Base-by-base conservation (phyloP, 805 yeast species). In the Kodamaea kaohsiungensis region DNA sequence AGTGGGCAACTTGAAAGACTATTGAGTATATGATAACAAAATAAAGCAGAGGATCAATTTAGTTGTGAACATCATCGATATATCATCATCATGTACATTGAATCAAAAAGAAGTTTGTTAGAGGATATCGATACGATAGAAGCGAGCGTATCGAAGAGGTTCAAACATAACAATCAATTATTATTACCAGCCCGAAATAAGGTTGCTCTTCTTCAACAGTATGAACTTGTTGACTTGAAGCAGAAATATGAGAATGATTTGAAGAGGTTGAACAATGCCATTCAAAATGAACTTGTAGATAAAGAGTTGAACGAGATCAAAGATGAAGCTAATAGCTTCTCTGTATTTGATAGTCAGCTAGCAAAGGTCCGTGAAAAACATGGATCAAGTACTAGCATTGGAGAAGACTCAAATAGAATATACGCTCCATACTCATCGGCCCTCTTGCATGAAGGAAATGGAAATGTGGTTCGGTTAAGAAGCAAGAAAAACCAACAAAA, bases 51-150 rank as follows among this genome's bases (percentile, higher is more conserved):
- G n/a, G n/a, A n/a, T n/a, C n/a, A n/a, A n/a, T n/a, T n/a, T n/a
- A n/a, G n/a, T n/a, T n/a, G n/a, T n/a, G n/a, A n/a, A n/a, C n/a
- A n/a, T n/a, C n/a, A n/a, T n/a, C n/a, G n/a, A n/a, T n/a, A n/a
- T n/a, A 16, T 27, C 35, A 35, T 39, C 43, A 18, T n/a, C 43
- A 68, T 67, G 71, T 61, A 64, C 52, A 62, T 75, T 48, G 79
- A 76, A 56, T 50, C 65, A 6, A 75, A 73, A 57, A 54, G 80
- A 35, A 59, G 64, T 13, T 55, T 66, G 16, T 60, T 83, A 7
- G 91, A 86, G 61, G 95, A 88, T 64, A 67, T 89, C 16, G 96
- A 92, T 57, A 70, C 82, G 2, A 78, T 93, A 2, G 96, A 92
- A 61, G 62, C 70, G 27, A 90, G 90, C 0, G 76, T 91, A 0